Conservation (phyloP, 805 yeast species). For the Ogataea minuta region DNA sequence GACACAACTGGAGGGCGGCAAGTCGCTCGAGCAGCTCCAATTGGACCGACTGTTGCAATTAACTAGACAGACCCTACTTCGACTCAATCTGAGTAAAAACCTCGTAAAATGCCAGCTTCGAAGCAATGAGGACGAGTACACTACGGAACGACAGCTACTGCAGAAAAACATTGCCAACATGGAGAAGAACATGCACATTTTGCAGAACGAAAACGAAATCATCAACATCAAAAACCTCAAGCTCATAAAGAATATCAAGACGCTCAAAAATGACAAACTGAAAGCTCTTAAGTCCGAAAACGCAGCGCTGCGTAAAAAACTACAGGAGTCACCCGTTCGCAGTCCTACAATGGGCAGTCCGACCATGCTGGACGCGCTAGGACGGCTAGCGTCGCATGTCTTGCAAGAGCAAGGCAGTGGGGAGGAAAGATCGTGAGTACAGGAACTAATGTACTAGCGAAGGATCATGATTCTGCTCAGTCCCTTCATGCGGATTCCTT, state of each 20-base stretch:
- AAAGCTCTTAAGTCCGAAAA: constrained; percentile 31
- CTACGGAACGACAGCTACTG: constrained; percentile 33
- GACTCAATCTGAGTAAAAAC: constrained; percentile 34
- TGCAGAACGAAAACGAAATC: constrained; percentile 31
- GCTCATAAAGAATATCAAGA: constrained; percentile 31
- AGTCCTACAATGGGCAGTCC: constrained; percentile 8
- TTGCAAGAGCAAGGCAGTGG: constrained; percentile 26
- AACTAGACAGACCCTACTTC: constrained; percentile 25
- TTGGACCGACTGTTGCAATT: constrained; percentile 10
- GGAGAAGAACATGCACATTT: constrained; percentile 27
- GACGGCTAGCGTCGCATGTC: constrained; percentile 36
- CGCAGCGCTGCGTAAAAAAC: constrained; percentile 24
- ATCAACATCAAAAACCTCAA: constrained; percentile 32
- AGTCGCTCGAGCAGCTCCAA: constrained; percentile 1
- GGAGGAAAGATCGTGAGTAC: no score
- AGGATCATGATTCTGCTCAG: no score
- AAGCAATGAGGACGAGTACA: constrained; percentile 28
- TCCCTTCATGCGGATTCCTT: no score
- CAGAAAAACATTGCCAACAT: constrained; percentile 28
- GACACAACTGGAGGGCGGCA: constrained; percentile 2
- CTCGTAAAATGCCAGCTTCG: constrained; percentile 30
- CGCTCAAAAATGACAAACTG: constrained; percentile 31
- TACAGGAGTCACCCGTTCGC: constrained; percentile 10
- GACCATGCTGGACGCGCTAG: constrained; percentile 35
- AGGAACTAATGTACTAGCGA: no score